Conservation (phyloP, 2,329 filamentous ascomycete species). For the Aschersonia sp. region DNA sequence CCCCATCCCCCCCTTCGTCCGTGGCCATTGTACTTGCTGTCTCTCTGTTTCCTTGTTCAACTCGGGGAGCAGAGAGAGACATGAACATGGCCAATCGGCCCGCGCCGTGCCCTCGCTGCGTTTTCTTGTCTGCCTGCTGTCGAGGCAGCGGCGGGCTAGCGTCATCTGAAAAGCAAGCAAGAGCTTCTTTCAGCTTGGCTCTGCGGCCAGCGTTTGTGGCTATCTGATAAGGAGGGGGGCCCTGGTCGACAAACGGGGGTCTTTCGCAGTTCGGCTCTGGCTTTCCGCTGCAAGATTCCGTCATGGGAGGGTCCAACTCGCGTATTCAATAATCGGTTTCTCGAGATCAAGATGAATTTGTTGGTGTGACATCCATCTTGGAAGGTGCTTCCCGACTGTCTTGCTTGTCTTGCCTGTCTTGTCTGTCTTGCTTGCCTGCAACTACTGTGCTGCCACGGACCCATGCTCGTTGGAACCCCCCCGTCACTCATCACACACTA, state of each 20-base stretch:
- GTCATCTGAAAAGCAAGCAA: not conserved
- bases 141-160: not conserved
- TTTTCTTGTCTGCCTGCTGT: not conserved
- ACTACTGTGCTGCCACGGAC: constrained; percentile 1
- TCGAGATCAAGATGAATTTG: not conserved
- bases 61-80: not conserved
- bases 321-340: not conserved
- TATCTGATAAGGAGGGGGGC: not conserved
- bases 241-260: not conserved
- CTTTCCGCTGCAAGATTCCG: constrained; percentile 7
- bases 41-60: not conserved
- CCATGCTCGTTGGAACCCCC: constrained; percentile 5
- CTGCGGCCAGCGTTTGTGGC: not conserved
- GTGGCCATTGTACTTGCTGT: not conserved
- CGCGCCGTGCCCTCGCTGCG: not conserved
- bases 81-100: not conserved
- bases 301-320: constrained; percentile 3
- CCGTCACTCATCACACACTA: constrained; percentile 1
- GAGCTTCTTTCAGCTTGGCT: not conserved
- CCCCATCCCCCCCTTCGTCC: too few species aligned
- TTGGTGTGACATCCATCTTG: constrained; percentile 1
- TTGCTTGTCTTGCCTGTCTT: not conserved
- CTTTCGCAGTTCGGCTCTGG: not conserved
- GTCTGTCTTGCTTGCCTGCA: not conserved
- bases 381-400: not conserved